A percentile compares a stretch with the other conserved stretches of the same genome.
These are phyloP conservation scores for Porcisia hertigi DNA, from an alignment of 208 protist species.

Conservation along the genomic window DNA sequence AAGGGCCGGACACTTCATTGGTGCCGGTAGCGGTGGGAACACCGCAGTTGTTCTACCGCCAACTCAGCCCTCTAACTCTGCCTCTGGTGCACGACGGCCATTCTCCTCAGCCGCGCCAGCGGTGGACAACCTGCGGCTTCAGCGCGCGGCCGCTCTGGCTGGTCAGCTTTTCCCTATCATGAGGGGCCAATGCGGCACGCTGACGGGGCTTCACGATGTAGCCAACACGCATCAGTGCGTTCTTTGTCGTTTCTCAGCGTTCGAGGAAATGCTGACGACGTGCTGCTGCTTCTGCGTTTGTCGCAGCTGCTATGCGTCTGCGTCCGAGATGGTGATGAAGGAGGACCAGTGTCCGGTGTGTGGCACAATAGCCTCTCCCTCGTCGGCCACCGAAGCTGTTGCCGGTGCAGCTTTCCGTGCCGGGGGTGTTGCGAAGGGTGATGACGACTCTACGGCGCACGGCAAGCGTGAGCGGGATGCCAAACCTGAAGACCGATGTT, in stretches of 20 bases:
- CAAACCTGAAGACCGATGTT: not conserved
- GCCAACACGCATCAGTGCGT: constrained; percentile 50
- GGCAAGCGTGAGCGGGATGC: constrained; percentile 5
- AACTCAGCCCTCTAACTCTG: not conserved
- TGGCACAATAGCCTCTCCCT: constrained; percentile 22
- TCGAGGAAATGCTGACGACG: constrained; percentile 35
- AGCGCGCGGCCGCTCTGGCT: constrained; percentile 53
- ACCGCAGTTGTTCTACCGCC: not conserved
- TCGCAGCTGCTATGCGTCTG: constrained; percentile 48
- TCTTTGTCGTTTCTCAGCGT: constrained; percentile 61
- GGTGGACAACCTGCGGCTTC: constrained; percentile 39
- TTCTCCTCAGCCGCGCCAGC: not conserved
- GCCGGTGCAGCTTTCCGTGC: not conserved
- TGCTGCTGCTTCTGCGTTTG: constrained; percentile 74
- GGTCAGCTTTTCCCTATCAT: constrained; percentile 62
- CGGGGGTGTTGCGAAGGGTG: not conserved
- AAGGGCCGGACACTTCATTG: not conserved
- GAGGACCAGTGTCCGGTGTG: constrained; percentile 75
- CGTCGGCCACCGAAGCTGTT: not conserved
- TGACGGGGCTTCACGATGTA: constrained; percentile 16
- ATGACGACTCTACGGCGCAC: not conserved
- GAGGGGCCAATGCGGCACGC: constrained; percentile 25
- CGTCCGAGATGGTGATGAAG: constrained; percentile 59
- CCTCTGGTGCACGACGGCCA: constrained; percentile 1
- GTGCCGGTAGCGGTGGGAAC: not conserved